Conservation (phyloP, 1,284 basidiomycete genomes). For the Chalciporus sp. region DNA sequence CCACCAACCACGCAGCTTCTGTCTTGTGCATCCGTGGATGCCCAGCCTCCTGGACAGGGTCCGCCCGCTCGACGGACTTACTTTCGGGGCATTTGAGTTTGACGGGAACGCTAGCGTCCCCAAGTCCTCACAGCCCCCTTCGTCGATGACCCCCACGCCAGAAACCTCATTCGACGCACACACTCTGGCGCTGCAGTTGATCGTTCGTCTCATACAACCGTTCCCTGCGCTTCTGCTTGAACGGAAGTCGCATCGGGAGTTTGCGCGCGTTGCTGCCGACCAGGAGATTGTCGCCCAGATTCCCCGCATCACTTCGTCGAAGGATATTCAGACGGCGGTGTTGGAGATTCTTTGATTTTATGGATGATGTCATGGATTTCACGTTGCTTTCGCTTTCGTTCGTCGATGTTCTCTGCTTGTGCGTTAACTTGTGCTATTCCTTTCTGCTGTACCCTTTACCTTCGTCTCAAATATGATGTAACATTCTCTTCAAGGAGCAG, state of each 20-base stretch:
- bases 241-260: not conserved
- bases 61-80: not conserved
- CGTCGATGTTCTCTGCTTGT: too few relatives aligned
- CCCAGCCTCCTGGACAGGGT: not conserved
- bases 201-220: slow-evolving; percentile 7
- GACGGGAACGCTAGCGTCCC: not conserved
- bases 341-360: too few relatives aligned
- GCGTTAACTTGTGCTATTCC: too few relatives aligned
- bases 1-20: not conserved
- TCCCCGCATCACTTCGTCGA: too few relatives aligned
- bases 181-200: not conserved
- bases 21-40: slow-evolving; percentile 13
- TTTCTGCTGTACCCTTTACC: too few relatives aligned
- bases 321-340: too few relatives aligned
- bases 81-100: too few relatives aligned
- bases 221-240: slow-evolving; percentile 9
- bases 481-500: too few relatives aligned
- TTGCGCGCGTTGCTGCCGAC: slow-evolving; percentile 7
- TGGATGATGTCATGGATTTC: too few relatives aligned
- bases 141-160: not conserved
- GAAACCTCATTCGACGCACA: not conserved
- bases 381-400: too few relatives aligned
- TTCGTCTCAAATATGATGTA: too few relatives aligned
- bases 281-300: slow-evolving; percentile 1
- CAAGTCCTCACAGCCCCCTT: too few relatives aligned